phyloP scores from a whole-genome alignment of 2,329 filamentous ascomycete genomes.

The Penicillium fuscoglaucum region DNA sequence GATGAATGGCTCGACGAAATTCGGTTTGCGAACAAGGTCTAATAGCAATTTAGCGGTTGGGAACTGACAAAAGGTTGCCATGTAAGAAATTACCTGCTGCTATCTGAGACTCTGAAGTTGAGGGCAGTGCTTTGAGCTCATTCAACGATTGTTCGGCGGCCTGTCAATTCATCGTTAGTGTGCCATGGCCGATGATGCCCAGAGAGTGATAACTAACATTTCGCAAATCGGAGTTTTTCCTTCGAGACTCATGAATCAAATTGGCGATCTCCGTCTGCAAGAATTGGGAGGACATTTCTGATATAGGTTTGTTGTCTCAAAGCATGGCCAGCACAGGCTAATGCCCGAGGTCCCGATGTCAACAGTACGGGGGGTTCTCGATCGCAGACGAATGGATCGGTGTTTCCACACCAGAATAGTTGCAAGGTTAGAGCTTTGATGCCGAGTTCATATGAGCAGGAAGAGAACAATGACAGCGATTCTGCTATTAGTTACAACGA shows the following conservation, averaged over 20 bases:
- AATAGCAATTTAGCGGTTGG: constrained; percentile 23
- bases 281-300: constrained; percentile 84
- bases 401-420: neutral
- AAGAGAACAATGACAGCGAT: constrained; percentile 1
- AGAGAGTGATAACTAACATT: constrained; percentile 49
- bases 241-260: constrained; percentile 91
- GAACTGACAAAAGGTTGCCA: neutral
- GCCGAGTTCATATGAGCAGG: neutral
- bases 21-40: constrained; percentile 80
- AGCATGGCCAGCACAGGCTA: constrained; percentile 31
- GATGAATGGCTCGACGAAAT: constrained; percentile 91
- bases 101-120: constrained; percentile 73
- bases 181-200: constrained; percentile 12
- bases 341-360: constrained; percentile 16
- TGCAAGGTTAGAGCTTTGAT: neutral
- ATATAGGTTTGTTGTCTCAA: constrained; percentile 25
- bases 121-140: constrained; percentile 75
- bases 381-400: neutral
- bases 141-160: constrained; percentile 91
- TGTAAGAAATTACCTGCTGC: constrained; percentile 59
- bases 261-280: constrained; percentile 84
- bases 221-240: constrained; percentile 87
- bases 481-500: constrained; percentile 7
- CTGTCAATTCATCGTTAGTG: constrained; percentile 48
- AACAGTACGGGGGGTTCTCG: constrained; percentile 12